Percentiles rank a stretch among this genome's conserved stretches.
phyloP scores from a whole-genome alignment of 192 early-diverging fungal genomes.

The Bifiguratus adelaidae region DNA sequence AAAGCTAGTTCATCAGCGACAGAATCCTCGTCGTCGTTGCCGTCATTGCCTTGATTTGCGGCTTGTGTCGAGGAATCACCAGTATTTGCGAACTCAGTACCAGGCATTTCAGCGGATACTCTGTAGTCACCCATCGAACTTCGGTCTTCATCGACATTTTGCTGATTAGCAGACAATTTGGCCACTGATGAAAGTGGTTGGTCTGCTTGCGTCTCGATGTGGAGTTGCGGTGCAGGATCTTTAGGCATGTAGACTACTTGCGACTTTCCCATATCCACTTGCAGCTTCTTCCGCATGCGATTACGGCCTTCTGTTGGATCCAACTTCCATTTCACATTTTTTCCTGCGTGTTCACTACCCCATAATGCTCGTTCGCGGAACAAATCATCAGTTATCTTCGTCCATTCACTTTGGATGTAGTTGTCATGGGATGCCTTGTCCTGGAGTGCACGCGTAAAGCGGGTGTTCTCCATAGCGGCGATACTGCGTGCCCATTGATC shows the following conservation, averaged over 20 bases:
- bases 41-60: constrained; percentile 19
- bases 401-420: constrained; percentile 51
- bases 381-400: constrained; percentile 33
- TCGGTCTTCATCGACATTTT: background rate
- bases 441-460: constrained; percentile 43
- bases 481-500: constrained; percentile 38
- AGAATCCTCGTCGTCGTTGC: constrained; percentile 27
- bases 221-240: background rate
- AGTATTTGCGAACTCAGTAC: too few species aligned
- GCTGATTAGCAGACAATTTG: too few species aligned
- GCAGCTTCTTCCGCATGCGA: constrained; percentile 44
- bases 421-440: constrained; percentile 46
- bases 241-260: constrained; percentile 26
- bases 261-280: constrained; percentile 15
- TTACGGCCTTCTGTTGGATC: constrained; percentile 42
- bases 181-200: too few species aligned
- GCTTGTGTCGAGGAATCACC: too few species aligned
- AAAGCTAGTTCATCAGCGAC: constrained; percentile 30
- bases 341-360: constrained; percentile 33
- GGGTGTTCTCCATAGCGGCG: constrained; percentile 41
- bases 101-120: background rate
- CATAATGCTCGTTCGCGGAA: constrained; percentile 51
- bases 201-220: too few species aligned
- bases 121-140: background rate
- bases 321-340: constrained; percentile 30